phyloP scores from a whole-genome alignment of 106 monocot genomes.

The Dioscorea zingiberensis region DNA sequence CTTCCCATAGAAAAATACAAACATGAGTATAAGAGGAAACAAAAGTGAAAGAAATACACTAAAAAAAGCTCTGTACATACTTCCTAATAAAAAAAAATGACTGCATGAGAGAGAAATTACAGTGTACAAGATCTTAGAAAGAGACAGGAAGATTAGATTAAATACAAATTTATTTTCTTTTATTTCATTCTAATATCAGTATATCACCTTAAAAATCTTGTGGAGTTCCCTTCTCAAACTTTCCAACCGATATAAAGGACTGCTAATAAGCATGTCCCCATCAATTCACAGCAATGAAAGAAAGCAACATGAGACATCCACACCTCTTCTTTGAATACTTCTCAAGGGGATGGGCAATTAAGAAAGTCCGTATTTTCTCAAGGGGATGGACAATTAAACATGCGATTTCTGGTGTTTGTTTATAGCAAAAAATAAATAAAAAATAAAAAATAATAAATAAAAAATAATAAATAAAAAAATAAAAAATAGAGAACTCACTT shows the following conservation, averaged over 20 bases:
- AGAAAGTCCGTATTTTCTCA: no score
- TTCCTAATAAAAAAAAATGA: background rate
- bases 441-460: no score
- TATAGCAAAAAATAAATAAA: no score
- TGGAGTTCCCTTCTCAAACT: background rate
- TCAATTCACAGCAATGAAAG: slow-evolving; percentile 11
- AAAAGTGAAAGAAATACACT: background rate
- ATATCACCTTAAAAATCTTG: slow-evolving; percentile 9
- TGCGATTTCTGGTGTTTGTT: no score
- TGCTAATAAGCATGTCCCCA: slow-evolving; percentile 1
- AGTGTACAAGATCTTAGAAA: no score
- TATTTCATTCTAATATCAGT: background rate
- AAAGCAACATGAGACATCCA: slow-evolving; percentile 8
- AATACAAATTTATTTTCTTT: background rate
- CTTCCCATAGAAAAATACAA: slow-evolving; percentile 6
- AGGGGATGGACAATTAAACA: no score
- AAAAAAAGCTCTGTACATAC: background rate
- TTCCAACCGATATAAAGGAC: slow-evolving; percentile 4
- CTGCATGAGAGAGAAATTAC: slow-evolving; percentile 15
- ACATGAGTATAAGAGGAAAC: background rate
- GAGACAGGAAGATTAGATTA: background rate
- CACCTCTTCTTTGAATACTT: no score
- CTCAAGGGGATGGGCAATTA: no score
- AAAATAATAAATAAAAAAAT: no score
- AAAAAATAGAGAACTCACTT: no score